These are phyloP conservation scores for Colletotrichum magnum DNA, from an alignment of 2,329 filamentous ascomycete genomes.

Conservation along the genomic window DNA sequence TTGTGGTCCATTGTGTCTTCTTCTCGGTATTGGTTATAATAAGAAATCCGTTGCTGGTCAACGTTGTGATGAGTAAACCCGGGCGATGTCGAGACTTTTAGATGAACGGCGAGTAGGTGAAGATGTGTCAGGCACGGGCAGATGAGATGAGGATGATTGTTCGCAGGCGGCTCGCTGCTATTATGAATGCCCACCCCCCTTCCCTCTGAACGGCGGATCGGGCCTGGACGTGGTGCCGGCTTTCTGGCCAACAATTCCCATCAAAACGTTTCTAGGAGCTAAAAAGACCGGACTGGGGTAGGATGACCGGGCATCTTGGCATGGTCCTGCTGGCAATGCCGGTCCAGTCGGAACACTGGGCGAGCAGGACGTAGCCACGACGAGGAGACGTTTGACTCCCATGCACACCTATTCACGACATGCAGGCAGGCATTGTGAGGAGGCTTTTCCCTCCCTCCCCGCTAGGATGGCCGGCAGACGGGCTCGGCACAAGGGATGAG, in stretches of 20 bases:
- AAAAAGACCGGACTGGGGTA: conserved; percentile 9
- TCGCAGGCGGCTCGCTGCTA: background rate
- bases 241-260: background rate
- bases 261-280: background rate
- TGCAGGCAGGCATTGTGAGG: conserved; percentile 1
- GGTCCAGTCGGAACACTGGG: conserved; percentile 13
- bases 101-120: conserved; percentile 9
- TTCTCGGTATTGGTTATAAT: background rate
- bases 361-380: background rate
- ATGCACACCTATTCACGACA: background rate
- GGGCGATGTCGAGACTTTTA: too few relatives aligned
- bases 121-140: conserved; percentile 1
- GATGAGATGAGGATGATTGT: background rate
- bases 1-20: conserved; percentile 26
- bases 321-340: conserved; percentile 16
- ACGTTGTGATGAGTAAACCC: background rate
- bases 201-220: background rate
- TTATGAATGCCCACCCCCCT: conserved; percentile 13
- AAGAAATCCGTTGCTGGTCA: background rate
- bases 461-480: conserved; percentile 17
- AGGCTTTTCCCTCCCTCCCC: background rate
- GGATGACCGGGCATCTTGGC: conserved; percentile 21
- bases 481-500: conserved; percentile 30
- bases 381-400: background rate
- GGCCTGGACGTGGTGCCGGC: background rate